Conservation (phyloP, 768 basidiomycete species). For the Panellus pusillus region DNA sequence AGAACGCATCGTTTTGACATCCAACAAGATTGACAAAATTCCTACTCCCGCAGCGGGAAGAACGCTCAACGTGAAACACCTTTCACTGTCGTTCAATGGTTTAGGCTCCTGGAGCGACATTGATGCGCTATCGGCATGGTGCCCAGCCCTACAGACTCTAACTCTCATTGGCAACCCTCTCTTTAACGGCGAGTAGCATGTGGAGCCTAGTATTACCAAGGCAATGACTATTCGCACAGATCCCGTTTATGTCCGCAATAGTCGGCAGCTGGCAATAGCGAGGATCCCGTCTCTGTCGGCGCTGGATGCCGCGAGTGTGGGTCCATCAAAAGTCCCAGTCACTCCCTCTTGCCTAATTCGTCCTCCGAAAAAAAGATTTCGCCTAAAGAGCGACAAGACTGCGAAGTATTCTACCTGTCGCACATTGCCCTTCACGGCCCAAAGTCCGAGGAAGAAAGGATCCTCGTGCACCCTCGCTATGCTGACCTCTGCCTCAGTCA, state of each 20-base stretch:
- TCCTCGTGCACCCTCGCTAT: constrained; percentile 65
- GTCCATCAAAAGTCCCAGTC: constrained; percentile 28
- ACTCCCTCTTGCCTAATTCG: background rate
- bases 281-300: constrained; percentile 59
- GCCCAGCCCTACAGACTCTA: constrained; percentile 63
- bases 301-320: constrained; percentile 66
- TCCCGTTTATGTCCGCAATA: constrained; percentile 34
- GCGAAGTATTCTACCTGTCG: constrained; percentile 82
- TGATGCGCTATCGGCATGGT: constrained; percentile 68
- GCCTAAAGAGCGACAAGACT: constrained; percentile 69
- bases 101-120: constrained; percentile 61
- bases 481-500: constrained; percentile 59
- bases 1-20: constrained; percentile 62
- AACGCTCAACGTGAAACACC: constrained; percentile 46
- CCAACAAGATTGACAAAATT: constrained; percentile 57
- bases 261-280: constrained; percentile 65
- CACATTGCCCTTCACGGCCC: constrained; percentile 51
- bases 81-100: constrained; percentile 64
- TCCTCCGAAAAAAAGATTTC: constrained; percentile 52
- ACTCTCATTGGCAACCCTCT: constrained; percentile 66
- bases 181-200: constrained; percentile 43
- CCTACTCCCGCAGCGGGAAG: constrained; percentile 36
- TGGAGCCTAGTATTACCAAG: background rate
- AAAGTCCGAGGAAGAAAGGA: constrained; percentile 41
- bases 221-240: constrained; percentile 28